Conservation (phyloP, 2,329 filamentous ascomycete genomes). For the Leptodontidium sp. region DNA sequence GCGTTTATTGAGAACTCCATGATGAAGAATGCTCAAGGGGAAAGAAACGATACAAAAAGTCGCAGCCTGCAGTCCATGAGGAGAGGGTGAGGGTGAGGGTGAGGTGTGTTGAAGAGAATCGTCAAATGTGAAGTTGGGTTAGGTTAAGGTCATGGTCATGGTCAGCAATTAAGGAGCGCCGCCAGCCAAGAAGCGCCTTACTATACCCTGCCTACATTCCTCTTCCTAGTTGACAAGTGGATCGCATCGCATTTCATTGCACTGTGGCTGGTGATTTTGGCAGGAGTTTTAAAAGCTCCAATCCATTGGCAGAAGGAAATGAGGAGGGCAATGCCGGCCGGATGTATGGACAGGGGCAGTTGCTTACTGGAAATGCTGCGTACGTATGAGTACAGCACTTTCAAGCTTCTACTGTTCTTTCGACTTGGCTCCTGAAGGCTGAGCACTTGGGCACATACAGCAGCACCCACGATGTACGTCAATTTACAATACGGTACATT, state of each 20-base stretch:
- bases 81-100: neutral
- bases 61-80: slow-evolving; percentile 11
- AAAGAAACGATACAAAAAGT: slow-evolving; percentile 1
- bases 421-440: neutral
- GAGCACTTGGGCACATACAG: neutral
- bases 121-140: neutral
- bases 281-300: too few species aligned
- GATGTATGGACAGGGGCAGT: neutral
- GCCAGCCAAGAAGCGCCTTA: slow-evolving; percentile 7
- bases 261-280: neutral
- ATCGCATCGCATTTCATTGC: slow-evolving; percentile 1
- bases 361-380: neutral
- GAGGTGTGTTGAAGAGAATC: neutral
- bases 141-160: neutral
- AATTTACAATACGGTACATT: neutral
- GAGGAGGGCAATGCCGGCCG: neutral
- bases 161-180: slow-evolving; percentile 17
- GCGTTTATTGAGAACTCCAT: slow-evolving; percentile 31
- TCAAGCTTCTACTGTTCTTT: neutral
- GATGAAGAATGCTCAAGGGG: slow-evolving; percentile 20
- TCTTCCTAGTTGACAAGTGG: slow-evolving; percentile 1
- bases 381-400: neutral
- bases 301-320: neutral
- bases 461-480: neutral
- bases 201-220: neutral